Evolutionary conservation across 163 green algal genomes (phyloP), one percentile per base, ranked within the genome.

Genomic region (Scenedesmus sp.): DNA sequence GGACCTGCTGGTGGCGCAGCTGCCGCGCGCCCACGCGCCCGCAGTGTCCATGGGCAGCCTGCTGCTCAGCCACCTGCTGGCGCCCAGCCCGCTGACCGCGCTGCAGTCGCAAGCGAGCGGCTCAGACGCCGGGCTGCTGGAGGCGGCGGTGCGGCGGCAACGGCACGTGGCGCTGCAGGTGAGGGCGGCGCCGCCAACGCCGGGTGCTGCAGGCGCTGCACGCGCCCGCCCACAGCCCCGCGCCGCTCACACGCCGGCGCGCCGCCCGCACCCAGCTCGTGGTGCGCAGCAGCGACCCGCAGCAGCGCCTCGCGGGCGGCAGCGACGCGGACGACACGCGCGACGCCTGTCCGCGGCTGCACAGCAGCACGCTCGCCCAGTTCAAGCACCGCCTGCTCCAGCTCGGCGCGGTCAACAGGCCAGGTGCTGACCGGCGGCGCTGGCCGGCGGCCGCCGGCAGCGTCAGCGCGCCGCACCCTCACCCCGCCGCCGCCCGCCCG

Each of bases 311-410:
- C 13, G 20, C 22, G 10, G 29, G n/a, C 24, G n/a, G 58, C 24
- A 66, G 9, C 22, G 29, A 66, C 14, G 58, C 20, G 31, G 60
- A 69, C 29, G 60, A 69, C 29, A 48, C 29, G 14, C 60, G 31
- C 10, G 60, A 69, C 31, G 50, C 60, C 14, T 9, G 9, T 18
- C 60, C 60, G 20, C 48, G 33, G 31, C 60, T 69, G 15, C 60
- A 69, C 29, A n/a, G 50, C 66, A 64, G 4, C 50, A 14, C 63
- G 50, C 34, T 75, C 15, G 24, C 15, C 20, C 66, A 63, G 28
- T 51, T 75, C 48, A 63, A 33, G 20, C 54, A 77, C 51, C 53
- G 70, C 31, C 58, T 77, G 53, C 33, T 60, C 48, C 51, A 77
- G 33, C 47, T 60, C 26, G 58, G 53, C 70, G 34, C 17, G 22